Evolutionary conservation across 1,284 basidiomycete genomes (phyloP), one percentile per base, ranked within the genome.

Genomic region (Amylostereum areolatum): DNA sequence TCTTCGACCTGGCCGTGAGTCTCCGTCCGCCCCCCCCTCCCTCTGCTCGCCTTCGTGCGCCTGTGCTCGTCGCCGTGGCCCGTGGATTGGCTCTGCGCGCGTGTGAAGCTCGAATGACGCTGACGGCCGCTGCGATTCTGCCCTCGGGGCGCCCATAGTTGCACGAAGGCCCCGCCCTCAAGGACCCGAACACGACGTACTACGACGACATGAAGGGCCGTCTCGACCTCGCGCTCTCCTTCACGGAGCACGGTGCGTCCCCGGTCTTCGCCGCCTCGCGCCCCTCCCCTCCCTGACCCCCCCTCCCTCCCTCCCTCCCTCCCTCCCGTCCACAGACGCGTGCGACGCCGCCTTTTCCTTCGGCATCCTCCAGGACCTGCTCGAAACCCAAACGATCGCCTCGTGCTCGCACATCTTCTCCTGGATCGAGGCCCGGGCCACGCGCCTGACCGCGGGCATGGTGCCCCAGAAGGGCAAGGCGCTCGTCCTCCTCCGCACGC

Each of bases 391-490:
- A 56, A 91, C 90, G 7, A 84, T 93, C 54, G 64, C 72, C 1
- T 89, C 86, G 6, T 92, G 90, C 62, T 86, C 87, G 10, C 81
- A 85, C 55, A 80, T 92, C 32, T 91, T 92, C 67, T 81, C 82
- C 3, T 93, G 89, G 85, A 84, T 93, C 41, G 90, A 93, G 67
- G 66, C 66, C 45, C 81, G 85, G 28, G 76, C 81, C 0, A 65
- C 70, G 18, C 74, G 83, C 8, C 71, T 92, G 39, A 90, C 85
- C 0, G 74, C 75, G 45, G 83, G 77, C 51, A 83, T 94, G 79
- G 77, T 86, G 9, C 89, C 91, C 1, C 81, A 85, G 62, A 89
- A 88, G 62, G 90, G 89, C 52, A 94, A 95, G 63, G 89, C 90
- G 0, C 81, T 94, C 34, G 75, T 89, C 43, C 73, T 96, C 10